Conservation (phyloP, 2,329 filamentous ascomycete genomes). For the Podosphaera leucotricha region DNA sequence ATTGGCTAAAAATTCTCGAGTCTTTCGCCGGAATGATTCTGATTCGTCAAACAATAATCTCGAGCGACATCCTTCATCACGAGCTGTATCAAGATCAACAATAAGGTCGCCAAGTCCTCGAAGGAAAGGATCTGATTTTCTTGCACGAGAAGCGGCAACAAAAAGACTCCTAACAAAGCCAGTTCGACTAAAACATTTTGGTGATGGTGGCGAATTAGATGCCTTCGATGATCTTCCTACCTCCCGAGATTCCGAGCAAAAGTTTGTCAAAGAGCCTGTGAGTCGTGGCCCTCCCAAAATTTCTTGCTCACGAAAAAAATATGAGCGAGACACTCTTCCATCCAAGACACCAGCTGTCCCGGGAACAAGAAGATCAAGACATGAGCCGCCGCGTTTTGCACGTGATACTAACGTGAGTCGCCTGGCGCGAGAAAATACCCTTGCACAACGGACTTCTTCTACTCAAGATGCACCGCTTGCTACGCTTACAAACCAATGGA, state of each 20-base stretch:
- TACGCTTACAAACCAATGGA: slow-evolving; percentile 20
- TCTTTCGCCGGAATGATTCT: slow-evolving; percentile 62
- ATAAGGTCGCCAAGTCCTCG: slow-evolving; percentile 33
- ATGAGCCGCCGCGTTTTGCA: slow-evolving; percentile 35
- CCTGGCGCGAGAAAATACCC: slow-evolving; percentile 36
- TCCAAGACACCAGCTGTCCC: slow-evolving; percentile 30
- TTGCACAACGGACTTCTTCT: slow-evolving; percentile 34
- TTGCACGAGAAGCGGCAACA: slow-evolving; percentile 23
- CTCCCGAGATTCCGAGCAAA: slow-evolving; percentile 57
- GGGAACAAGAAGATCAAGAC: slow-evolving; percentile 24
- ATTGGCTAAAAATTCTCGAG: slow-evolving; percentile 43
- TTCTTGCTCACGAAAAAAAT: slow-evolving; percentile 27
- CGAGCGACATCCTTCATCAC: slow-evolving; percentile 32
- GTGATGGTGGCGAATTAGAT: slow-evolving; percentile 80
- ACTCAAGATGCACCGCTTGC: slow-evolving; percentile 24
- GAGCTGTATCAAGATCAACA: slow-evolving; percentile 31
- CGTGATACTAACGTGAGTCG: slow-evolving; percentile 41
- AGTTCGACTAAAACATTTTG: slow-evolving; percentile 48
- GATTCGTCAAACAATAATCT: slow-evolving; percentile 38
- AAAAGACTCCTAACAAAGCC: slow-evolving; percentile 57
- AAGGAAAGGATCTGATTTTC: slow-evolving; percentile 20
- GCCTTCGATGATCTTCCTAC: slow-evolving; percentile 88
- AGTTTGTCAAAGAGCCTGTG: slow-evolving; percentile 58
- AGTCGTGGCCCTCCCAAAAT: slow-evolving; percentile 44
- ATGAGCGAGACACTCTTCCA: slow-evolving; percentile 29